phyloP scores from a whole-genome alignment of 2,329 filamentous ascomycete genomes.

The Aschersonia sp. region DNA sequence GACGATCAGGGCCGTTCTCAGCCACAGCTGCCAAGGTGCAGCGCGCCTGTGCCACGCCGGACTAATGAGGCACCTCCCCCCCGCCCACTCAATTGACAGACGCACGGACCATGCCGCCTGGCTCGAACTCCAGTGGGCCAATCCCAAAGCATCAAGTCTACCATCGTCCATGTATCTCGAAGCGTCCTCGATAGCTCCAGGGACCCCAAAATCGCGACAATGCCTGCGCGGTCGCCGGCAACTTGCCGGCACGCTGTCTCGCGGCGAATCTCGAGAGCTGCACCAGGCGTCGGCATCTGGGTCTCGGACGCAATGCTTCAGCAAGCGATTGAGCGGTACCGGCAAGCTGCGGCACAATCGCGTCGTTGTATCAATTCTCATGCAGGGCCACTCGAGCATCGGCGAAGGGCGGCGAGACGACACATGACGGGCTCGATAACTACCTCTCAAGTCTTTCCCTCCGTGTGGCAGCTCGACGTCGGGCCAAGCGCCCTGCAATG shows the following conservation, averaged over 20 bases:
- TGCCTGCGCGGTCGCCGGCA: conserved; percentile 15
- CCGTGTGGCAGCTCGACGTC: conserved; percentile 31
- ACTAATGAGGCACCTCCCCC: background rate
- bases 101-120: no score
- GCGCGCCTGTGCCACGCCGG: background rate
- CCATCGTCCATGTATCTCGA: no score
- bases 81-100: no score
- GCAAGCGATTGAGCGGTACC: conserved; percentile 16
- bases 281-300: conserved; percentile 13
- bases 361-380: conserved; percentile 24
- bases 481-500: conserved; percentile 34
- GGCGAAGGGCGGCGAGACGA: conserved; percentile 36
- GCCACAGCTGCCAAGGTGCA: background rate
- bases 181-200: background rate
- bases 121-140: no score
- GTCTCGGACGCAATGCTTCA: conserved; percentile 18
- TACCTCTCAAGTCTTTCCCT: conserved; percentile 18
- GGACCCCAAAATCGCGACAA: conserved; percentile 6
- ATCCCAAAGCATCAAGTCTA: no score
- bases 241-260: conserved; percentile 11
- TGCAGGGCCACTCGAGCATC: conserved; percentile 39
- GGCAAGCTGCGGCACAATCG: conserved; percentile 7
- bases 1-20: no score
- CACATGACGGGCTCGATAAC: conserved; percentile 36
- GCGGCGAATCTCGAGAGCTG: conserved; percentile 4